Conservation (phyloP, 23 red algal genomes). For the Cyanidioschyzon merolae region DNA sequence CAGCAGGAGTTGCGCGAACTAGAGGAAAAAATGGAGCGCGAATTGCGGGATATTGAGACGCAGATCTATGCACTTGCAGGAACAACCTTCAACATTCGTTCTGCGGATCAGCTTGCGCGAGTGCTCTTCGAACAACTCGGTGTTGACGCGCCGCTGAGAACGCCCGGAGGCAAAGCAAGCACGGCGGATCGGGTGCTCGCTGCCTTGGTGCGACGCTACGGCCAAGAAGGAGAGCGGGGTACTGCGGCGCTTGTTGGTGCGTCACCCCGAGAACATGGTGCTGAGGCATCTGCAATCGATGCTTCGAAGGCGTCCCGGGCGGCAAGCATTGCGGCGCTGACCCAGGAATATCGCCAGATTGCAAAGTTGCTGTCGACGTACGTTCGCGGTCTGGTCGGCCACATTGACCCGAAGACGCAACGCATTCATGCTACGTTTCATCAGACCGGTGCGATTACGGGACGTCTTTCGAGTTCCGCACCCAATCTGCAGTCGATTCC, state of each 20-base stretch:
- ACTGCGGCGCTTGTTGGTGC: neutral
- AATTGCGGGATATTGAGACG: neutral
- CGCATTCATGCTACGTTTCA: conserved; percentile 32
- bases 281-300: neutral
- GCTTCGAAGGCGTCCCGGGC: neutral
- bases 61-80: neutral
- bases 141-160: neutral
- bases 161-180: neutral
- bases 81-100: neutral
- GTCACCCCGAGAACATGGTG: neutral
- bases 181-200: neutral
- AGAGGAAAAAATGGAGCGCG: neutral
- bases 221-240: neutral
- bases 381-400: neutral
- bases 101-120: neutral
- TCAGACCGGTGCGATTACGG: conserved; percentile 24
- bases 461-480: conserved; percentile 21
- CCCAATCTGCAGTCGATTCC: conserved; percentile 48
- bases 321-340: conserved; percentile 7
- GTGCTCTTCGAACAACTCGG: conserved; percentile 8
- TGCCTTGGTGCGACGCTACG: neutral
- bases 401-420: neutral
- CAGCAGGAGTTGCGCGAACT: neutral
- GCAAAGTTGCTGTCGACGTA: neutral
- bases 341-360: conserved; percentile 11